Conservation (phyloP, 23 red algal species). For the Chondrus crispus region DNA sequence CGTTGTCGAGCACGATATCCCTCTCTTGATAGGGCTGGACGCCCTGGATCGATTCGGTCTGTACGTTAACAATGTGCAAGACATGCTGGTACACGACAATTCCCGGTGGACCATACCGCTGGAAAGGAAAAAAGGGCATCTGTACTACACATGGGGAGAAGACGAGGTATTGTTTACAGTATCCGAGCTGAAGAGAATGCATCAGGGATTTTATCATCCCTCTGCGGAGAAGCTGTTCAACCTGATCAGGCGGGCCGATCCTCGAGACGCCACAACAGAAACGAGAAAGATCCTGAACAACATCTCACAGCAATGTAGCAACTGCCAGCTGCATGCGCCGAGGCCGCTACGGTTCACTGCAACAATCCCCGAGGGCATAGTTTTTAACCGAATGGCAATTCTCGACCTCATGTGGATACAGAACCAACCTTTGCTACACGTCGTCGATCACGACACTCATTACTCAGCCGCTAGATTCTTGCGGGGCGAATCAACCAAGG, state of each 20-base stretch:
- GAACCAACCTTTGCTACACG: not conserved
- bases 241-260: not conserved
- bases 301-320: not conserved
- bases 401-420: not conserved
- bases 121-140: not conserved
- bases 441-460: not conserved
- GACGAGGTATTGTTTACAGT: not conserved
- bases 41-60: not conserved
- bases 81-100: not conserved
- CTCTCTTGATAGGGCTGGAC: constrained; percentile 17
- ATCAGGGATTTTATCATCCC: not conserved
- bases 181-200: not conserved
- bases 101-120: not conserved
- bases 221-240: not conserved
- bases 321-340: not conserved
- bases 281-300: not conserved
- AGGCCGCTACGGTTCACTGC: not conserved
- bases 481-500: not conserved
- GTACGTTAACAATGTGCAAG: constrained; percentile 11
- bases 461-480: not conserved
- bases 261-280: not conserved
- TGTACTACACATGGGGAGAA: not conserved
- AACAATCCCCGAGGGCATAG: not conserved
- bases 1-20: not conserved
- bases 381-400: not conserved